Conservation (phyloP, 2,329 filamentous ascomycete species). For the Boeremia lycopersici region DNA sequence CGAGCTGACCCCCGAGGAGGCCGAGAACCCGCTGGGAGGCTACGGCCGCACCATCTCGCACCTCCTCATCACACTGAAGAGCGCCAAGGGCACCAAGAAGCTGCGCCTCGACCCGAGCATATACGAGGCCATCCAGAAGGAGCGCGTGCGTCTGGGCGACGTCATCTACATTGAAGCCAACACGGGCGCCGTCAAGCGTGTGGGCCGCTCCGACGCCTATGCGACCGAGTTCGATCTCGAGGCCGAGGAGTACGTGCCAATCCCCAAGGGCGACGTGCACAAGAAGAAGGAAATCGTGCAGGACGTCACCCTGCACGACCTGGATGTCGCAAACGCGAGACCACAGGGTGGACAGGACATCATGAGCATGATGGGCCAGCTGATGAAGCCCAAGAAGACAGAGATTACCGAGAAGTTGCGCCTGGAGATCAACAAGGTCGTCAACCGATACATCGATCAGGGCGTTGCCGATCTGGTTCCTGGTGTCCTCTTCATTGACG, state of each 20-base stretch:
- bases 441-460: slow-evolving; percentile 98
- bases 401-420: slow-evolving; percentile 98
- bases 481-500: slow-evolving; percentile 97
- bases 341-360: slow-evolving; percentile 98
- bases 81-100: slow-evolving; percentile 96
- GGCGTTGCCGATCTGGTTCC: slow-evolving; percentile 98
- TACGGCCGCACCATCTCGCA: slow-evolving; percentile 98
- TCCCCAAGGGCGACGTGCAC: slow-evolving; percentile 98
- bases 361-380: slow-evolving; percentile 99
- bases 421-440: slow-evolving; percentile 97
- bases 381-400: slow-evolving; percentile 99
- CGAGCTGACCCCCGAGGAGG: slow-evolving; percentile 95
- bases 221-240: slow-evolving; percentile 98
- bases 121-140: slow-evolving; percentile 99
- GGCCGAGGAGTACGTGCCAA: slow-evolving; percentile 97
- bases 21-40: slow-evolving; percentile 93
- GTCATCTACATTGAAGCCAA: slow-evolving; percentile 99
- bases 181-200: slow-evolving; percentile 95
- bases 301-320: slow-evolving; percentile 94
- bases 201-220: slow-evolving; percentile 94
- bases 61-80: slow-evolving; percentile 91
- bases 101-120: slow-evolving; percentile 95
- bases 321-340: slow-evolving; percentile 93
- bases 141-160: slow-evolving; percentile 92
- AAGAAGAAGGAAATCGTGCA: slow-evolving; percentile 99